A percentile compares a stretch with the other conserved stretches of the same genome.
Evolutionary conservation across 2,329 filamentous ascomycete genomes (phyloP).

Genomic region (Trichoderma sp.): DNA sequence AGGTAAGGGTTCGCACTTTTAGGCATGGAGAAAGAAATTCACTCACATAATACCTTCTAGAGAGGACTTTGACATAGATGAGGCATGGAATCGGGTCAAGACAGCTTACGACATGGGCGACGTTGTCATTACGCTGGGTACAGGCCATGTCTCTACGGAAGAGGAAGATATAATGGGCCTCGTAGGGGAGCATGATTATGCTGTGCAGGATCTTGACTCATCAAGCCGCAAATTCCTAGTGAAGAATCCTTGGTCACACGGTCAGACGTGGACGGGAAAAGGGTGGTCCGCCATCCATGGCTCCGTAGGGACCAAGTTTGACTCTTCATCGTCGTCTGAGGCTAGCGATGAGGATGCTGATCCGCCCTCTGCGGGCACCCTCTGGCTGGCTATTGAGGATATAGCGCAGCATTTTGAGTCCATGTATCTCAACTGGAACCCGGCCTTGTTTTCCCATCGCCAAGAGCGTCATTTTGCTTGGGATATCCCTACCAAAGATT

Average conservation of each 20-base stretch:
- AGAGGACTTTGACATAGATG: conserved; percentile 72
- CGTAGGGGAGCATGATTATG: conserved; percentile 90
- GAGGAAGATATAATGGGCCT: conserved; percentile 81
- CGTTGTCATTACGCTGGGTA: conserved; percentile 86
- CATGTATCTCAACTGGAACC: conserved; percentile 97
- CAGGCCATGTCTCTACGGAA: conserved; percentile 71
- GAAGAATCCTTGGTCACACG: conserved; percentile 95
- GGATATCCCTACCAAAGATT: conserved; percentile 56
- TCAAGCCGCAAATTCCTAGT: conserved; percentile 68
- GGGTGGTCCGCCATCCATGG: conserved; percentile 25
- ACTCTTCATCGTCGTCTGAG: neutral
- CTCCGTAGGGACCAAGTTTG: neutral
- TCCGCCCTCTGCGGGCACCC: conserved; percentile 60
- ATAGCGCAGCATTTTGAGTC: conserved; percentile 92
- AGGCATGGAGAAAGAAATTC: neutral
- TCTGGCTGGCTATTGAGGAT: conserved; percentile 90
- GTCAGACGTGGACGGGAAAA: conserved; percentile 62
- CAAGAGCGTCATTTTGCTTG: conserved; percentile 91
- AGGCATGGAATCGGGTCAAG: conserved; percentile 75
- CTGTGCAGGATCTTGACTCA: conserved; percentile 74
- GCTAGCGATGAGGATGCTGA: neutral
- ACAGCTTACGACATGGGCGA: conserved; percentile 74
- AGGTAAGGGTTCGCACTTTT: conserved; percentile 42
- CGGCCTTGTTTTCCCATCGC: conserved; percentile 72
- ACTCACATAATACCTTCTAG: conserved; percentile 39